Conservation (phyloP, 164 flowering plant genomes). For the Vitis riparia region DNA sequence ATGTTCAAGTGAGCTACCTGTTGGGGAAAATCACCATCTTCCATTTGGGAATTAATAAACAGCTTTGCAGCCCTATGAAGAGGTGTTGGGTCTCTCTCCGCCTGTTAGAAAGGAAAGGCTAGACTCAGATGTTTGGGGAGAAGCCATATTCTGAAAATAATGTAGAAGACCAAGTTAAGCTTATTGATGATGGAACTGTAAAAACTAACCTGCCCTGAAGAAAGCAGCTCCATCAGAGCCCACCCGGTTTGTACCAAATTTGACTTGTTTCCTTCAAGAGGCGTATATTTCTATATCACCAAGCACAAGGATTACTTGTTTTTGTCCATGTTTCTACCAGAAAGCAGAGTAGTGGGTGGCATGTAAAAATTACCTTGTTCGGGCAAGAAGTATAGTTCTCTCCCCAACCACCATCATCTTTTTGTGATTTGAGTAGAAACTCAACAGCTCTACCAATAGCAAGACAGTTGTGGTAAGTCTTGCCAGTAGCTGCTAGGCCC, state of each 20-base stretch:
- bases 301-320: neutral
- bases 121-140: neutral
- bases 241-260: constrained; percentile 57
- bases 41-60: constrained; percentile 38
- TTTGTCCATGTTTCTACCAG: neutral
- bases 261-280: constrained; percentile 35
- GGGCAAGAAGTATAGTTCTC: constrained; percentile 49
- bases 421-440: constrained; percentile 32
- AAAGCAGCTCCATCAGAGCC: constrained; percentile 52
- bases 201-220: constrained; percentile 45
- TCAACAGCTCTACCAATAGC: constrained; percentile 32
- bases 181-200: too few relatives aligned
- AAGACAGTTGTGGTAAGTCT: constrained; percentile 28
- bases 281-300: constrained; percentile 30
- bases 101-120: constrained; percentile 13
- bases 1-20: constrained; percentile 23
- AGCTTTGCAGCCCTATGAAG: constrained; percentile 37
- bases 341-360: neutral
- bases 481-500: constrained; percentile 35
- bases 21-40: constrained; percentile 52
- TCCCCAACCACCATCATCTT: constrained; percentile 48
- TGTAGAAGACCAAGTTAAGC: neutral
- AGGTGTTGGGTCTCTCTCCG: constrained; percentile 45
- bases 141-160: neutral
- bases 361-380: constrained; percentile 24